These are phyloP conservation scores for Sporobolomyces phaffii DNA, from an alignment of 768 basidiomycete species.

Conservation along the genomic window DNA sequence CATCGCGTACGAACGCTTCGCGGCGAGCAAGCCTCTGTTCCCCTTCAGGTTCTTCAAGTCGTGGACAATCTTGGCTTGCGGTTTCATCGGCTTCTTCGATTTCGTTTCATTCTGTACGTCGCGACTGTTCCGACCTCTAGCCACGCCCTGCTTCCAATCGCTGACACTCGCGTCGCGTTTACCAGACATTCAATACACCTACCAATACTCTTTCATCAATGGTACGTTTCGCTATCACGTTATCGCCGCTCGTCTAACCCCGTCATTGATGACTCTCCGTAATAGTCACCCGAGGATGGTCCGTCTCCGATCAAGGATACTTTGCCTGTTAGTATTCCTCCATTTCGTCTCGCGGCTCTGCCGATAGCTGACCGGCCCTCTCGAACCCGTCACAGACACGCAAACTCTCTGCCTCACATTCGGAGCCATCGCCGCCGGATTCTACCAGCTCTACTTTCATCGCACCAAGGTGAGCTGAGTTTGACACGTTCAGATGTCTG, in stretches of 20 bases:
- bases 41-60: slow-evolving; percentile 59
- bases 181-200: slow-evolving; percentile 61
- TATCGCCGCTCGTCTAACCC: not conserved
- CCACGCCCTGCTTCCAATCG: slow-evolving; percentile 41
- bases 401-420: slow-evolving; percentile 51
- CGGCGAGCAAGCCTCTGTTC: slow-evolving; percentile 58
- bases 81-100: slow-evolving; percentile 61
- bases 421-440: slow-evolving; percentile 60
- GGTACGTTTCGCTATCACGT: not conserved
- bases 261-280: not conserved
- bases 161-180: too few relatives aligned
- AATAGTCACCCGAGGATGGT: slow-evolving; percentile 37
- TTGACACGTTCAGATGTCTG: too few relatives aligned
- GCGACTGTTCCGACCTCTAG: not conserved
- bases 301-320: slow-evolving; percentile 46
- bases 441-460: slow-evolving; percentile 54
- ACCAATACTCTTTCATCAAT: slow-evolving; percentile 63
- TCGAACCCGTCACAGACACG: too few relatives aligned
- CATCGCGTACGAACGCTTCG: slow-evolving; percentile 50
- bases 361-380: too few relatives aligned
- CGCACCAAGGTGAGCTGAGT: slow-evolving; percentile 57
- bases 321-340: slow-evolving; percentile 46
- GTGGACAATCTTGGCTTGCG: slow-evolving; percentile 57
- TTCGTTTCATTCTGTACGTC: slow-evolving; percentile 49
- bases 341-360: not conserved